These are phyloP conservation scores for Tylopilus balloui DNA, from an alignment of 768 basidiomycete species.

Conservation along the genomic window DNA sequence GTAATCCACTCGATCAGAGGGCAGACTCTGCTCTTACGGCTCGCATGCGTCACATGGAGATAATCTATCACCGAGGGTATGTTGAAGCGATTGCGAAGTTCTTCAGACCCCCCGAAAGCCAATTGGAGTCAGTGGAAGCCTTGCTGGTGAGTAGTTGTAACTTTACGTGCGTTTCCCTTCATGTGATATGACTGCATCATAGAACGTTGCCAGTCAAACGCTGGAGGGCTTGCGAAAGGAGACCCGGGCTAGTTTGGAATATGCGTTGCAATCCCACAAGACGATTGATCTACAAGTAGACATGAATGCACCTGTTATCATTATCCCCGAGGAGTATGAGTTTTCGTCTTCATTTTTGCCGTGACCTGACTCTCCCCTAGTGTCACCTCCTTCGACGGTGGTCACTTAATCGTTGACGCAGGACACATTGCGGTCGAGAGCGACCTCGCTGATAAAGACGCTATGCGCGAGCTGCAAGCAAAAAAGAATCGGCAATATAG, in stretches of 20 bases:
- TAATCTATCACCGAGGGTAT: constrained; percentile 93
- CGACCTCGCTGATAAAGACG: constrained; percentile 79
- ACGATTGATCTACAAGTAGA: constrained; percentile 96
- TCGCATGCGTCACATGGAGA: constrained; percentile 92
- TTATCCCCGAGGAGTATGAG: constrained; percentile 86
- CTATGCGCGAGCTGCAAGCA: constrained; percentile 68
- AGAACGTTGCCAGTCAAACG: constrained; percentile 91
- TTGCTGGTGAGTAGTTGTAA: constrained; percentile 56
- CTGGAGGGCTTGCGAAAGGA: constrained; percentile 91
- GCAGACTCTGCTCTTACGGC: constrained; percentile 89
- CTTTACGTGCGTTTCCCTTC: not conserved
- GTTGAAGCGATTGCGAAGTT: constrained; percentile 89
- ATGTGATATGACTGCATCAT: constrained; percentile 1
- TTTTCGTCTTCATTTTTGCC: constrained; percentile 14
- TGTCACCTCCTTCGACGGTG: constrained; percentile 70
- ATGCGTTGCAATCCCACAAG: constrained; percentile 89
- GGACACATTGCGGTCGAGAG: constrained; percentile 95
- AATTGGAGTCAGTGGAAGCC: constrained; percentile 92
- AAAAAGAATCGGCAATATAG: constrained; percentile 83
- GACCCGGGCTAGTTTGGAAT: constrained; percentile 90
- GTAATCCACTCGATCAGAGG: constrained; percentile 84
- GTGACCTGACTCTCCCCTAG: constrained; percentile 38
- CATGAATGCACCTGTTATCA: constrained; percentile 94
- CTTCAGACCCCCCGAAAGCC: constrained; percentile 90
- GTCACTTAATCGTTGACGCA: constrained; percentile 88